These are phyloP conservation scores for Populus hybrid DNA, from an alignment of 441 rosid genomes.

Conservation along the genomic window DNA sequence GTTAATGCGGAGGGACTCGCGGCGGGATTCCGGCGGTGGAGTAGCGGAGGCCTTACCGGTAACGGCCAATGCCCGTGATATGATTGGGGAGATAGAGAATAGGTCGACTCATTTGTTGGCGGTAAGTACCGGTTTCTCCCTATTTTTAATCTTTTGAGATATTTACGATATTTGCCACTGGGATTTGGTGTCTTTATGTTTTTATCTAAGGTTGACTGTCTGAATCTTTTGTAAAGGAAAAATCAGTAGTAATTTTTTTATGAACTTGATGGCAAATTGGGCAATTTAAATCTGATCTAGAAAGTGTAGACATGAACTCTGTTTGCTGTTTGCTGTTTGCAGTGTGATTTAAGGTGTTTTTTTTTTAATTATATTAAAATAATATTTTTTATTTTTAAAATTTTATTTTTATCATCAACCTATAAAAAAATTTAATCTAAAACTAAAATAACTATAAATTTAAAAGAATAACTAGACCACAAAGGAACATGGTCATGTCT, in stretches of 20 bases:
- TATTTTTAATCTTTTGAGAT: slow-evolving; percentile 13
- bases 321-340: neutral
- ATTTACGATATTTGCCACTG: slow-evolving; percentile 38
- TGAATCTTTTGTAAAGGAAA: neutral
- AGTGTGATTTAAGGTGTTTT: too few relatives aligned
- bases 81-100: slow-evolving; percentile 99
- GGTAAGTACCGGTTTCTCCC: slow-evolving; percentile 41
- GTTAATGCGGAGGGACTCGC: slow-evolving; percentile 79
- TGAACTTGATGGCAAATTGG: slow-evolving; percentile 16
- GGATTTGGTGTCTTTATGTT: slow-evolving; percentile 24
- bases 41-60: slow-evolving; percentile 45
- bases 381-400: neutral
- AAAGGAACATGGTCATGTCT: too few relatives aligned
- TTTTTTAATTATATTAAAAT: neutral
- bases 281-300: slow-evolving; percentile 6
- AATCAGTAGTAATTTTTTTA: neutral
- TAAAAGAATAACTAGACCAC: too few relatives aligned
- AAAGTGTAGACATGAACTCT: neutral
- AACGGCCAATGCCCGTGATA: slow-evolving; percentile 75
- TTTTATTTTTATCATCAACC: neutral
- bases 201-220: neutral
- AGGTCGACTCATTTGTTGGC: slow-evolving; percentile 86
- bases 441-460: too few relatives aligned
- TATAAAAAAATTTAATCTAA: too few relatives aligned
- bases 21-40: slow-evolving; percentile 57